These are phyloP conservation scores for Geotrichum candidum DNA, from an alignment of 1,139 yeast genomes.

Conservation along the genomic window DNA sequence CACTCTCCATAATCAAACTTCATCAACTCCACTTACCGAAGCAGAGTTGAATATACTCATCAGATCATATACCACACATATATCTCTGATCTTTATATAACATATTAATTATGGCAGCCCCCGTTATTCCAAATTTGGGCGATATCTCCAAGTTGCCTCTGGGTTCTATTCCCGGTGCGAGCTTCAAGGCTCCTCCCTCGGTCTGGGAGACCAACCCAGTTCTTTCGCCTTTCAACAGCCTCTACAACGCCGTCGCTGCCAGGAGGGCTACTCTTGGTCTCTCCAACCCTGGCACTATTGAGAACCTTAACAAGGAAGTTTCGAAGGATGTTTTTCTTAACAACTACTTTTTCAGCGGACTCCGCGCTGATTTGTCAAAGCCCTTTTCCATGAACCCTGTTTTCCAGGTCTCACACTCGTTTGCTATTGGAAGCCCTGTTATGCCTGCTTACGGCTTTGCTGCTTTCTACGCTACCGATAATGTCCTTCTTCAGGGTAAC, in stretches of 20 bases:
- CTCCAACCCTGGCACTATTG: conserved; percentile 90
- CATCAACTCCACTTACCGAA: conserved; percentile 3
- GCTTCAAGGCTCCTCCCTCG: conserved; percentile 26
- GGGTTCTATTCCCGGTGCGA: conserved; percentile 19
- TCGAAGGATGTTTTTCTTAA: conserved; percentile 85
- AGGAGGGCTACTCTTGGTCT: conserved; percentile 80
- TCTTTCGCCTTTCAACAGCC: conserved; percentile 72
- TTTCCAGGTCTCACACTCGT: conserved; percentile 95
- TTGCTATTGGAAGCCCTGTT: conserved; percentile 79
- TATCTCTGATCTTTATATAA: not conserved
- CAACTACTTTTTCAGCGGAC: conserved; percentile 90
- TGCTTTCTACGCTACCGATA: conserved; percentile 84
- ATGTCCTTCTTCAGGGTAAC: conserved; percentile 83
- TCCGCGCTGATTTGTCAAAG: conserved; percentile 94
- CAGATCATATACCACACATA: not conserved
- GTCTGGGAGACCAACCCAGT: conserved; percentile 85
- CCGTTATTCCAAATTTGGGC: conserved; percentile 26
- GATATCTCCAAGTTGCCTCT: conserved; percentile 23
- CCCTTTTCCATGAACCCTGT: conserved; percentile 88
- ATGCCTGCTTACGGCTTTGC: conserved; percentile 91
- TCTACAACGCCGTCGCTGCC: conserved; percentile 60
- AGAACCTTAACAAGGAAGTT: conserved; percentile 89
- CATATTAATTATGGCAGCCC: conserved; percentile 14
- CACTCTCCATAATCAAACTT: conserved; percentile 1
- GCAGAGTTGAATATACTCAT: conserved; percentile 4